Base-by-base conservation (phyloP, 2,329 filamentous ascomycete genomes). In the Calonectria naviculata region DNA sequence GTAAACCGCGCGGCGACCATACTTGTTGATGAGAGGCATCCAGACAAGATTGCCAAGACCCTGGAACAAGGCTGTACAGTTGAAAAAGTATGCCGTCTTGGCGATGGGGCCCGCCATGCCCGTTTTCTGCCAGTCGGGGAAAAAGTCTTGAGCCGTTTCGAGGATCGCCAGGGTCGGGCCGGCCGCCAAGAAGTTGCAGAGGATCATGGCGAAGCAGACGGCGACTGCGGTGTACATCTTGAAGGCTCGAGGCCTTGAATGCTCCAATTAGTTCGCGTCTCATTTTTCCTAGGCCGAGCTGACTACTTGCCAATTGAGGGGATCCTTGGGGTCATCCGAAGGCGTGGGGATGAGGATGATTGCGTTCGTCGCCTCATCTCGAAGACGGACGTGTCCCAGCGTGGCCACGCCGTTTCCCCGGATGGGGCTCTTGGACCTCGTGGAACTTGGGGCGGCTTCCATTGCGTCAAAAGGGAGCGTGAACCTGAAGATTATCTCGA, bases 261-360 rank as follows among this genome's bases (percentile, higher is more conserved):
- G 21, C 19, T 13, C 17, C 36, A 19, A 34, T 62, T 44, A 10
- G 42, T 28, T 49, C 42, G 6, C 17, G 17, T 34, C 56, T 26
- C 15, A 15, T 54, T 42, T 54, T 42, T 17, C 31, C 6, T 5
- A 31, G 15, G 1, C 10, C 8, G 34, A 24, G 15, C 5, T 42
- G 24, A 13, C 15, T 21, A 24, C 71, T 47, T n/a, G 52, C 71
- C 71, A 87, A 69, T 85, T 88, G 46, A 89, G 76, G 15, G 87
- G 87, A 71, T 89, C 72, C 31, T 71, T 84, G n/a, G 87, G 86
- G 70, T 88, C 85, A 26, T 81, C 75, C 2, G 84, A 85, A 3
- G 87, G 87, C 1, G 61, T 82, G 2, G 87, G 87, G n/a, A 88
- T 83, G 17, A 88, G 80, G 38, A 89, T 86, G 69, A 87, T 85